Evolutionary conservation across 768 basidiomycete genomes (phyloP).

Genomic region (Rhodotorula kratochvilovae): DNA sequence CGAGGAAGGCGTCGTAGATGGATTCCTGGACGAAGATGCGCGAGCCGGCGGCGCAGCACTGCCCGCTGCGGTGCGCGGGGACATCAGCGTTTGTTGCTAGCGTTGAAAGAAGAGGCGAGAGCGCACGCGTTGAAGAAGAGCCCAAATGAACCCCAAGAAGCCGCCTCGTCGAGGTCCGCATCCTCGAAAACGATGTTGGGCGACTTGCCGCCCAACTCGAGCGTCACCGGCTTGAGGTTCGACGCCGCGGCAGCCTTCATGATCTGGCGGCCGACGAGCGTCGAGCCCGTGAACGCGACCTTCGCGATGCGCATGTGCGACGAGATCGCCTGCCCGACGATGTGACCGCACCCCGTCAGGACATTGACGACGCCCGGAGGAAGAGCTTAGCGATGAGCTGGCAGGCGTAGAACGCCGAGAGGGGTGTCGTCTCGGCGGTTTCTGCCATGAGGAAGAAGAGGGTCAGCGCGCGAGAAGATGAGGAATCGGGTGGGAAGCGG

Average conservation of each 20-base stretch:
- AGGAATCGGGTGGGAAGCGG: slow-evolving; percentile 71
- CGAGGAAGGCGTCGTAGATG: slow-evolving; percentile 73
- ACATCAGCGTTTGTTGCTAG: no score
- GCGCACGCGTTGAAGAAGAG: slow-evolving; percentile 62
- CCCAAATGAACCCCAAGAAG: slow-evolving; percentile 55
- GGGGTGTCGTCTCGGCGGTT: slow-evolving; percentile 42
- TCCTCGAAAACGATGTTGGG: slow-evolving; percentile 57
- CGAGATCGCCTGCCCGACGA: slow-evolving; percentile 65
- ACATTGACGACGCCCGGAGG: slow-evolving; percentile 65
- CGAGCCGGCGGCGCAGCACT: slow-evolving; percentile 73
- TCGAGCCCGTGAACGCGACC: slow-evolving; percentile 80
- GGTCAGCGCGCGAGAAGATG: background rate
- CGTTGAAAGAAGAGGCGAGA: no score
- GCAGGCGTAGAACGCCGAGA: slow-evolving; percentile 42
- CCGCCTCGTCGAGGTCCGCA: slow-evolving; percentile 44
- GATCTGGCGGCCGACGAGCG: slow-evolving; percentile 69
- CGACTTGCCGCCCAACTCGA: slow-evolving; percentile 61
- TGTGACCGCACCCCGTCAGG: slow-evolving; percentile 67
- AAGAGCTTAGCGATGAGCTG: slow-evolving; percentile 60
- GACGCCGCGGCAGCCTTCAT: slow-evolving; percentile 72
- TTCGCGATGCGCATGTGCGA: slow-evolving; percentile 53
- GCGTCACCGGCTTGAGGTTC: slow-evolving; percentile 77
- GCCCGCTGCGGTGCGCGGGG: no score
- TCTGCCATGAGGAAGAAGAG: background rate
- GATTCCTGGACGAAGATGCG: slow-evolving; percentile 73